Conservation (phyloP, 305 asterid genomes). For the Solanum chacoense region DNA sequence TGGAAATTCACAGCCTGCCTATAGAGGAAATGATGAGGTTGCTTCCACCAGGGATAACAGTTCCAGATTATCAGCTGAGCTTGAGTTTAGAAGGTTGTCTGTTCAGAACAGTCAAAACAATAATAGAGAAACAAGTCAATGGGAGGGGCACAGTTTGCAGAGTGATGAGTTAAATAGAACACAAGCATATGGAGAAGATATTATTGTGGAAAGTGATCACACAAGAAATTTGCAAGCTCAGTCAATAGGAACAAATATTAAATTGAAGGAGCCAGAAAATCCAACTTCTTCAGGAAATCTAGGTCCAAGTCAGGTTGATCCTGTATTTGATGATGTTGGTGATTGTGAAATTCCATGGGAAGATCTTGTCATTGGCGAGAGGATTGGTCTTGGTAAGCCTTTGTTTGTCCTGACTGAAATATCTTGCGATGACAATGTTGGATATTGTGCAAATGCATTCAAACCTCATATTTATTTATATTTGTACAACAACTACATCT, state of each 20-base stretch:
- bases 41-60: constrained; percentile 13
- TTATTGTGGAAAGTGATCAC: constrained; percentile 17
- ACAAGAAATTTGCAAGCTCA: constrained; percentile 28
- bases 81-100: constrained; percentile 25
- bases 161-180: constrained; percentile 19
- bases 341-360: constrained; percentile 99
- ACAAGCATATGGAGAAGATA: constrained; percentile 15
- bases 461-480: background rate
- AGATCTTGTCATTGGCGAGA: constrained; percentile 91
- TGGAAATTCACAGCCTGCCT: constrained; percentile 19
- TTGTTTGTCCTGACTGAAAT: background rate
- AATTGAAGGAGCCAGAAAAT: constrained; percentile 32
- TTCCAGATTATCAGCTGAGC: constrained; percentile 24
- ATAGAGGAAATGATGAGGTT: constrained; percentile 22
- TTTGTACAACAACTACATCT: background rate
- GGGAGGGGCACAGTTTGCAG: constrained; percentile 20
- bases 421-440: background rate
- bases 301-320: constrained; percentile 33
- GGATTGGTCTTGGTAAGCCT: constrained; percentile 93
- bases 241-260: constrained; percentile 17
- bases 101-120: constrained; percentile 20
- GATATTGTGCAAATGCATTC: background rate
- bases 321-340: constrained; percentile 89
- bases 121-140: constrained; percentile 25
- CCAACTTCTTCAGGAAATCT: constrained; percentile 30